Base-by-base conservation (phyloP, 2,329 filamentous ascomycete species). In the Dactylonectria estremocensis region DNA sequence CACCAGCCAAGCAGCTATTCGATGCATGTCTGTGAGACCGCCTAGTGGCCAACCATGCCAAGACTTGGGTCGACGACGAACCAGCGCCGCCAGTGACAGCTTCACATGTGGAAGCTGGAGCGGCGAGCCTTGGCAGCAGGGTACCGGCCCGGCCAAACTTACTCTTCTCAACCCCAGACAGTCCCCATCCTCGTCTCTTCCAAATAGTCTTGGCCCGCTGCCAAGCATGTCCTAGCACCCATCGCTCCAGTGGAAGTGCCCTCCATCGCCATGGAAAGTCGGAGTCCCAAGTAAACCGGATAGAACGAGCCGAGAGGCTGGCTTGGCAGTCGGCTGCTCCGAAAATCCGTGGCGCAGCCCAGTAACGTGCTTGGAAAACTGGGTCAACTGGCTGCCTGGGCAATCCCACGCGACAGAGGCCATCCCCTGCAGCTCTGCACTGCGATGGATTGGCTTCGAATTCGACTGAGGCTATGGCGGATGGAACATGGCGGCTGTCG, bases 221-320 rank as follows among this genome's bases (percentile, higher is more conserved):
- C 61, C 61, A 70, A 66, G 46, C 61, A 59, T 40, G 56, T 71
- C 54, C 61, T 68, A 56, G 62, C 59, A 64, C 66, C 66, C 63
- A 69, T 56, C 48, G 57, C 43, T 62, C 65, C 71, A 69, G 56
- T 22, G 46, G 57, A 61, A 52, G 48, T n/a, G 43, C 31, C 54
- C 52, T 61, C 37, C 56, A 73, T 70, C 68, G 68, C 53, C 59
- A 63, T 70, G 56, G 69, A 71, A 66, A 66, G 60, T 70, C 66
- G 58, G 70, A 65, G 71, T 76, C 68, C 68, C 65, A 71, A 57
- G 67, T 73, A 56, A 61, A 66, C 73, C 74, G 74, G 74, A 72
- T 76, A 76, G 72, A 73, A 76, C 66, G 67, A 76, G 74, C 74
- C 74, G 74, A 76, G 74, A 76, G 73, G 70, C 73, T 76, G 72